These are phyloP conservation scores for Ganoderma leucocontextum DNA, from an alignment of 1,284 basidiomycete species.

Conservation along the genomic window DNA sequence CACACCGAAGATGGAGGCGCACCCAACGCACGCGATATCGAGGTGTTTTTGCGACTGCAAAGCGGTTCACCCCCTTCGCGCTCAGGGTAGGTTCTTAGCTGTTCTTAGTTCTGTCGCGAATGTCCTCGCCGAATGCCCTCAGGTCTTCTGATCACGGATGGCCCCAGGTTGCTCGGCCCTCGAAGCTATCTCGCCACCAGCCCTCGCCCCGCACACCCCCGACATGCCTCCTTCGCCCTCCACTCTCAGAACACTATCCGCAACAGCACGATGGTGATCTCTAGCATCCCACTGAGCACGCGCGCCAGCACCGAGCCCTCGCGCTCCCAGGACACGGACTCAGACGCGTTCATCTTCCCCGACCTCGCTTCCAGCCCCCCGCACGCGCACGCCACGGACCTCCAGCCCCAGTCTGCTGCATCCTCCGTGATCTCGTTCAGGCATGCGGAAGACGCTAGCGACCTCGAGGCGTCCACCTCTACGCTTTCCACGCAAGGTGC, in stretches of 20 bases:
- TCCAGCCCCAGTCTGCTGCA: constrained; percentile 33
- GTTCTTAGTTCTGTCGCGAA: not conserved
- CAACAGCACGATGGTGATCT: constrained; percentile 70
- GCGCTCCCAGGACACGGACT: constrained; percentile 2
- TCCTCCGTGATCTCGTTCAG: constrained; percentile 38
- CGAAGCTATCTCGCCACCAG: constrained; percentile 45
- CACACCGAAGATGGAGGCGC: constrained; percentile 16
- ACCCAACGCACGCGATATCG: constrained; percentile 26
- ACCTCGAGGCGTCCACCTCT: constrained; percentile 44
- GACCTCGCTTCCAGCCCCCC: constrained; percentile 31
- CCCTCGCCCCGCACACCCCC: constrained; percentile 39
- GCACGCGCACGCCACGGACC: constrained; percentile 18
- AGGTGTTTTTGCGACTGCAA: constrained; percentile 29
- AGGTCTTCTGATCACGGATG: not conserved
- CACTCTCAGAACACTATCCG: constrained; percentile 71
- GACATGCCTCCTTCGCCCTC: constrained; percentile 38
- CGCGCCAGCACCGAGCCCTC: constrained; percentile 16
- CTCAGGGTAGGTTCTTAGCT: constrained; percentile 21
- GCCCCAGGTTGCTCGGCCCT: not conserved
- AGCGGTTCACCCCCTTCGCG: constrained; percentile 30
- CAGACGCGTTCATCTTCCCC: constrained; percentile 52
- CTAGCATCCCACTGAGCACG: constrained; percentile 55
- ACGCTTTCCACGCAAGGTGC: constrained; percentile 40
- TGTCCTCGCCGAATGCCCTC: too few relatives aligned
- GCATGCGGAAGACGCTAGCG: constrained; percentile 36